Evolutionary conservation across 2,329 filamentous ascomycete genomes (phyloP).

Genomic region (Xylaria sp.): DNA sequence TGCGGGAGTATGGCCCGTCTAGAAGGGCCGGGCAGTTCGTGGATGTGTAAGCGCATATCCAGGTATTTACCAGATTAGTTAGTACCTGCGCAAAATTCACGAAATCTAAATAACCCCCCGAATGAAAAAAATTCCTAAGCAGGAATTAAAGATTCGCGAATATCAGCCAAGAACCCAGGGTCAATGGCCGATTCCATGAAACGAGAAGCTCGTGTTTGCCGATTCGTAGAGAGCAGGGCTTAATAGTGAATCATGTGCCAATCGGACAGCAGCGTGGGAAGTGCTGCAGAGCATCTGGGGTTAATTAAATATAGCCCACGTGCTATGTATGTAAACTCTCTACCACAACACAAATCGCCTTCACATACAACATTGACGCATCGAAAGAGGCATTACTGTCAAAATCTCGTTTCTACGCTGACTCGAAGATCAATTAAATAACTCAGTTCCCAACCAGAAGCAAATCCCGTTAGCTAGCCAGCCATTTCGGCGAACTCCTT

Average conservation of each 20-base stretch:
- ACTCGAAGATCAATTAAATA: conserved; percentile 9
- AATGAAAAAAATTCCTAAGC: neutral
- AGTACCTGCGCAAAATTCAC: neutral
- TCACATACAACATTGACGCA: neutral
- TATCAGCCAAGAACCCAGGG: neutral
- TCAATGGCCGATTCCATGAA: neutral
- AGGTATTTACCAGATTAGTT: neutral
- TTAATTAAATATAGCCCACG: neutral
- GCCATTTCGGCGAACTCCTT: conserved; percentile 28
- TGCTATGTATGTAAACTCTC: too few species aligned
- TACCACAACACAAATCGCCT: neutral
- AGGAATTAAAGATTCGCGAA: neutral
- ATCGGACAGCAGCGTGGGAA: neutral
- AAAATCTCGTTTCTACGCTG: neutral
- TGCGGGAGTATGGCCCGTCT: neutral
- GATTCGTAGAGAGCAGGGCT: conserved; percentile 5
- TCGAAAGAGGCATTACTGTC: neutral
- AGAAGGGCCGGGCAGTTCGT: neutral
- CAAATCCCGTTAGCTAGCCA: conserved; percentile 23
- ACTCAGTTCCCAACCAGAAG: conserved; percentile 26
- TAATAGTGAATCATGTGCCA: neutral
- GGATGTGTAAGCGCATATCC: neutral
- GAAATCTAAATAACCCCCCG: neutral
- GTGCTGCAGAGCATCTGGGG: neutral
- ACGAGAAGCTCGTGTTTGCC: neutral